Evolutionary conservation across 2,329 filamentous ascomycete species (phyloP).

Genomic region (Aureobasidium uvarum): DNA sequence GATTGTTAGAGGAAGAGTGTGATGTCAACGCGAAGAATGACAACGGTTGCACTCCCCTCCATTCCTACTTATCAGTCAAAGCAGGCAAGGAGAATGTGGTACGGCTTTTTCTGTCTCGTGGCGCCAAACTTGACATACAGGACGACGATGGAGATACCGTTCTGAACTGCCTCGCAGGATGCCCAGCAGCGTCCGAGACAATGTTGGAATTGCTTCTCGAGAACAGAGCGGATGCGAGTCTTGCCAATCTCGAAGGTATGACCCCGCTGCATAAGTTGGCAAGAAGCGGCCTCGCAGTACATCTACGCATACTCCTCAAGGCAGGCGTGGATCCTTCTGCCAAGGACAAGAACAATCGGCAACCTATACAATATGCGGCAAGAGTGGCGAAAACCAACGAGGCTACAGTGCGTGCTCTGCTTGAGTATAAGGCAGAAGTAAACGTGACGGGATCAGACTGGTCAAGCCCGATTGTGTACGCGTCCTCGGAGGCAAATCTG

Average conservation of each 20-base stretch:
- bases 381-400: background rate
- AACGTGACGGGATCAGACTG: background rate
- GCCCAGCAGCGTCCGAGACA: background rate
- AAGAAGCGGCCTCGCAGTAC: background rate
- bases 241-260: background rate
- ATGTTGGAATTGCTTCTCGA: background rate
- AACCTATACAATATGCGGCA: background rate
- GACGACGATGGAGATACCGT: background rate
- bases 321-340: background rate
- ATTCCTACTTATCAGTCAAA: background rate
- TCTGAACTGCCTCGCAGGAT: background rate
- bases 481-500: background rate
- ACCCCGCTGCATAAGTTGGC: background rate
- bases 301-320: background rate
- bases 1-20: background rate
- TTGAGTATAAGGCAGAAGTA: background rate
- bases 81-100: background rate
- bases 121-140: background rate
- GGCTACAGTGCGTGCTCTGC: background rate
- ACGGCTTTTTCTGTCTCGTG: background rate
- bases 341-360: background rate
- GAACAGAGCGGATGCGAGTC: background rate
- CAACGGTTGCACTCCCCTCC: background rate
- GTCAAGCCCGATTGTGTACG: background rate
- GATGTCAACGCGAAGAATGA: background rate